phyloP scores from a whole-genome alignment of 1,284 basidiomycete genomes.

The Paramarasmius palmivorus region DNA sequence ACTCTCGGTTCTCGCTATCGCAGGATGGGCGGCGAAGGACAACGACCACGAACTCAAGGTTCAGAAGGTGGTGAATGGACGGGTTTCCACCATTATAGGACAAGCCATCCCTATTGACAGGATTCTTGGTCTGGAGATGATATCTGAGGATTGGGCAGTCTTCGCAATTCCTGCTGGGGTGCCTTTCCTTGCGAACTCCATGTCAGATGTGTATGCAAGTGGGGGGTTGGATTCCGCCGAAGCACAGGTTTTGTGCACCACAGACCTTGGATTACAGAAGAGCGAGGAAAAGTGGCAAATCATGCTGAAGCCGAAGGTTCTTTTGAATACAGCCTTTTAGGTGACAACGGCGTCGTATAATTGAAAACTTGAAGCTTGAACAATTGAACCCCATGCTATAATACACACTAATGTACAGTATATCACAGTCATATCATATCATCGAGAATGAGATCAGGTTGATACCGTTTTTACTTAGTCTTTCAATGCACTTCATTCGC shows the following conservation, averaged over 20 bases:
- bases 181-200: not conserved
- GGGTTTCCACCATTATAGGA: not conserved
- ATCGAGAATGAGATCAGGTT: no score
- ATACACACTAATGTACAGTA: no score
- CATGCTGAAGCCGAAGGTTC: not conserved
- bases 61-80: not conserved
- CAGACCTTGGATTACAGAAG: not conserved
- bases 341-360: not conserved
- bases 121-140: slow-evolving; percentile 3
- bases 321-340: not conserved
- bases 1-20: not conserved
- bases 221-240: not conserved
- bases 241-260: not conserved
- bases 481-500: no score
- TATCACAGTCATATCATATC: no score
- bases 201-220: slow-evolving; percentile 8
- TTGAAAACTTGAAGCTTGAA: no score
- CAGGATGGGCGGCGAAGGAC: not conserved
- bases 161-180: not conserved
- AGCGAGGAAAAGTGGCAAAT: not conserved
- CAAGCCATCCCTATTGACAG: not conserved
- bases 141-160: slow-evolving; percentile 2
- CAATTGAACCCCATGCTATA: no score
- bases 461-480: no score
- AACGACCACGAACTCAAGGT: not conserved